phyloP scores from a whole-genome alignment of 2,329 filamentous ascomycete genomes.

The Catunica adiposa region DNA sequence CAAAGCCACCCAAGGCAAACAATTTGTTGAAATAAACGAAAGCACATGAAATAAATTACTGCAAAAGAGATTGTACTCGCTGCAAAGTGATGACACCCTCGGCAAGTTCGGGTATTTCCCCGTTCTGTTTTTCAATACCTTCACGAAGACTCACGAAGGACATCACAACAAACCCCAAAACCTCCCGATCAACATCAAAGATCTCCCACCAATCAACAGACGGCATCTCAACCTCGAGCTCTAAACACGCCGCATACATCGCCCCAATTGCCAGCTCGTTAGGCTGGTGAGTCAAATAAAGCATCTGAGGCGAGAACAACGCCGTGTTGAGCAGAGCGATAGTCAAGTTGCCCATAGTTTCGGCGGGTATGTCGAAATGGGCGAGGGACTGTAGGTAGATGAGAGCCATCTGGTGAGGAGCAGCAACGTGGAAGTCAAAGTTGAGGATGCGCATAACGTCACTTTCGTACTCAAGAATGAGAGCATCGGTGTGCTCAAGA shows the following conservation, averaged over 20 bases:
- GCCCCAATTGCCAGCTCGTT: constrained; percentile 70
- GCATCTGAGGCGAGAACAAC: constrained; percentile 68
- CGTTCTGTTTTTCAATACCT: constrained; percentile 44
- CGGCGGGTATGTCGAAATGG: constrained; percentile 27
- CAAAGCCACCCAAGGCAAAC: neutral
- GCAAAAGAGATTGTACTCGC: constrained; percentile 32
- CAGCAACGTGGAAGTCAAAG: constrained; percentile 69
- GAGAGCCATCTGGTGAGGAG: constrained; percentile 73
- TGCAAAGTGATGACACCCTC: constrained; percentile 40
- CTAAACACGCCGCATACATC: constrained; percentile 74
- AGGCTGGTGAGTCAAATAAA: constrained; percentile 88
- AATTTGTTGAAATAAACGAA: neutral
- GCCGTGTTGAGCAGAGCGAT: constrained; percentile 74
- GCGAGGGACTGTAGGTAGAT: constrained; percentile 88
- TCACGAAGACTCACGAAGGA: constrained; percentile 64
- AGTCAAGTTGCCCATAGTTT: constrained; percentile 27
- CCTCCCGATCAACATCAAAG: constrained; percentile 88
- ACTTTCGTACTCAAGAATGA: constrained; percentile 58
- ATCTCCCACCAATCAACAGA: constrained; percentile 93
- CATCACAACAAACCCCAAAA: constrained; percentile 82
- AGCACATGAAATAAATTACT: neutral
- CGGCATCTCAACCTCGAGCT: constrained; percentile 61
- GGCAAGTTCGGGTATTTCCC: constrained; percentile 33
- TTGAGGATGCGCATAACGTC: constrained; percentile 58
- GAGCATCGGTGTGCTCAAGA: constrained; percentile 26